Percentiles rank a stretch among this genome's conserved stretches.
Evolutionary conservation across 2,329 filamentous ascomycete genomes (phyloP).

Genomic region (Fragosphaeria purpurea): DNA sequence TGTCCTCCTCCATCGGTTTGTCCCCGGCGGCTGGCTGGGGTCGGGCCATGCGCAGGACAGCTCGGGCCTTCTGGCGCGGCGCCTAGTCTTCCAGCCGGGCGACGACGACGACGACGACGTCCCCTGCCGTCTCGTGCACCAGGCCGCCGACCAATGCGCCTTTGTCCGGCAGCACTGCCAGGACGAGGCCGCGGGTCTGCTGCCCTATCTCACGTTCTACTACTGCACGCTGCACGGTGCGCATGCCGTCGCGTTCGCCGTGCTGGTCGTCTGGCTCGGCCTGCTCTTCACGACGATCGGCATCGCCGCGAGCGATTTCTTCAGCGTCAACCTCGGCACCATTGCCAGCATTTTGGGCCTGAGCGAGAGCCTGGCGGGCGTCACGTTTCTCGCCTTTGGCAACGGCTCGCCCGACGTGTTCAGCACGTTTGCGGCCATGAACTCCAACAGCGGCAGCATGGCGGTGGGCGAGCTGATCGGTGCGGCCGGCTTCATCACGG

Average conservation of each 20-base stretch:
- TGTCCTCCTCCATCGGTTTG: slow-evolving; percentile 28
- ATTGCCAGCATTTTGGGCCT: slow-evolving; percentile 82
- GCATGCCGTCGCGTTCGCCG: slow-evolving; percentile 66
- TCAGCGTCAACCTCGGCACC: slow-evolving; percentile 92
- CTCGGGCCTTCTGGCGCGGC: neutral
- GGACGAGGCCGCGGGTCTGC: slow-evolving; percentile 80
- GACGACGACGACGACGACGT: slow-evolving; percentile 18
- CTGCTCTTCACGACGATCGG: slow-evolving; percentile 94
- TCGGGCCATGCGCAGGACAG: neutral
- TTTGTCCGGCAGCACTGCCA: slow-evolving; percentile 75
- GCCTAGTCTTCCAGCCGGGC: neutral
- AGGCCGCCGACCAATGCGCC: slow-evolving; percentile 69
- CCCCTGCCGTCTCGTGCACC: slow-evolving; percentile 72
- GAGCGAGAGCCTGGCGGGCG: slow-evolving; percentile 91
- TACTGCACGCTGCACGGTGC: slow-evolving; percentile 66
- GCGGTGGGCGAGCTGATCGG: slow-evolving; percentile 92
- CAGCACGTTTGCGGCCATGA: slow-evolving; percentile 97
- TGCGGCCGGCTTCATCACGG: slow-evolving; percentile 90
- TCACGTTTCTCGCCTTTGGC: slow-evolving; percentile 92
- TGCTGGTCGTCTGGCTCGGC: slow-evolving; percentile 74
- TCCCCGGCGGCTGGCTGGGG: neutral
- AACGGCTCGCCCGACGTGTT: slow-evolving; percentile 98
- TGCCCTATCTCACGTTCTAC: slow-evolving; percentile 83
- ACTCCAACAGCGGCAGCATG: slow-evolving; percentile 91
- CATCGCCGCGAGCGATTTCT: slow-evolving; percentile 96